Evolutionary conservation across 768 basidiomycete species (phyloP).

Genomic region (Leccinum barrowsii): DNA sequence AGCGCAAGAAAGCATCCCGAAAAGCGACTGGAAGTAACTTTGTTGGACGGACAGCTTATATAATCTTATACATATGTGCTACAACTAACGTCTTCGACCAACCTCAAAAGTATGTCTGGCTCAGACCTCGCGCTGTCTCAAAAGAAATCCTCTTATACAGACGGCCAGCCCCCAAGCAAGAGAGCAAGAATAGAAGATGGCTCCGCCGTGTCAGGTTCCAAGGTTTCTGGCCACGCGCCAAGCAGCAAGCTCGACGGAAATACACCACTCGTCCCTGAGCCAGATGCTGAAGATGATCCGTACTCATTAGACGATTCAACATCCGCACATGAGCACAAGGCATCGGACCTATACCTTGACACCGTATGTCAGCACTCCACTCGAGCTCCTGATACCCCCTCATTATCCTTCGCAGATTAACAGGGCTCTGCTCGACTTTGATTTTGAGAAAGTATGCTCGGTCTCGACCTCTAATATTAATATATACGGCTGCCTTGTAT

Average conservation of each 20-base stretch:
- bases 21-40: not conserved
- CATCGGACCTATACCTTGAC: conserved; percentile 92
- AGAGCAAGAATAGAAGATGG: conserved; percentile 24
- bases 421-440: conserved; percentile 88
- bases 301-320: conserved; percentile 27
- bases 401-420: conserved; percentile 64
- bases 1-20: conserved; percentile 21
- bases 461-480: conserved; percentile 96
- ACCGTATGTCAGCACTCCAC: conserved; percentile 55
- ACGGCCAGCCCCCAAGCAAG: conserved; percentile 30
- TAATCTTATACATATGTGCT: conserved; percentile 9
- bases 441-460: conserved; percentile 98
- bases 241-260: conserved; percentile 28
- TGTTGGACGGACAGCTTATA: conserved; percentile 14
- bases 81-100: not conserved
- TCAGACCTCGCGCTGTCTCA: conserved; percentile 7
- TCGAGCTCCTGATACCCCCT: conserved; percentile 12
- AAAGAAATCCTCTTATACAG: conserved; percentile 3
- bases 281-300: conserved; percentile 25
- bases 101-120: conserved; percentile 12
- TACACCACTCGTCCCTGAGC: conserved; percentile 17
- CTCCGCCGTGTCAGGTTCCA: conserved; percentile 2
- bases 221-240: conserved; percentile 29
- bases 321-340: conserved; percentile 31
- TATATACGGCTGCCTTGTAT: conserved; percentile 95